Base-by-base conservation (phyloP, 345 rosid species). In the Populus euphratica region DNA sequence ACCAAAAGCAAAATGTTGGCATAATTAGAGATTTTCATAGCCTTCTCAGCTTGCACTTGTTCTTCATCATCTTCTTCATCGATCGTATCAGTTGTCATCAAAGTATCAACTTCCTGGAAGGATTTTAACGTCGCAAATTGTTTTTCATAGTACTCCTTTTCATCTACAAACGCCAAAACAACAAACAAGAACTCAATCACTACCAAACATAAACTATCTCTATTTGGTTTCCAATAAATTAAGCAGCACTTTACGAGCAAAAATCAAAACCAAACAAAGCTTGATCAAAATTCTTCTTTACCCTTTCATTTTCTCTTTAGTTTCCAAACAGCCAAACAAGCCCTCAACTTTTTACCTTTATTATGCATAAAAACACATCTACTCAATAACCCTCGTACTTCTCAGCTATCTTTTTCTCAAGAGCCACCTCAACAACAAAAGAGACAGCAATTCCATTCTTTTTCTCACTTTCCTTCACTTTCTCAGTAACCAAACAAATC, bases 1-100 rank as follows among this genome's bases (percentile, higher is more conserved):
- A 86, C 88, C 78, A 94, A 85, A 69, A 94, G 82, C 38, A 93
- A 16, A 47, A 94, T 56, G 86, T 94, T 94, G 11, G 97, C 93
- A 79, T 78, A 89, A 68, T 94, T 94, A 0, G 97, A 94, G 69
- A 94, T 84, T 82, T 72, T 87, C 97, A 94, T 94, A 9, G 97
- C 97, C 73, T 79, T 73, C 62, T 94, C 98, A 14, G 87, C 88
- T 76, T 89, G 82, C 27, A 20, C 78, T 78, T 84, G 87, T 68
- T 88, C 97, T 63, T 75, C 79, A 4, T 29, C 74, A 14, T 70
- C 68, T 33, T 86, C 89, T 11, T 79, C 92, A 27, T 70, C 83
- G 6, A 56, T 3, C 8, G 14, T 1, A 65, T 79, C 82, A 1
- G 84, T 73, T n/a, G 50, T 72, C 70, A 83, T 71, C 64, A 89